These are phyloP conservation scores for Omphalotus olearius DNA, from an alignment of 1,284 basidiomycete genomes.

Conservation along the genomic window DNA sequence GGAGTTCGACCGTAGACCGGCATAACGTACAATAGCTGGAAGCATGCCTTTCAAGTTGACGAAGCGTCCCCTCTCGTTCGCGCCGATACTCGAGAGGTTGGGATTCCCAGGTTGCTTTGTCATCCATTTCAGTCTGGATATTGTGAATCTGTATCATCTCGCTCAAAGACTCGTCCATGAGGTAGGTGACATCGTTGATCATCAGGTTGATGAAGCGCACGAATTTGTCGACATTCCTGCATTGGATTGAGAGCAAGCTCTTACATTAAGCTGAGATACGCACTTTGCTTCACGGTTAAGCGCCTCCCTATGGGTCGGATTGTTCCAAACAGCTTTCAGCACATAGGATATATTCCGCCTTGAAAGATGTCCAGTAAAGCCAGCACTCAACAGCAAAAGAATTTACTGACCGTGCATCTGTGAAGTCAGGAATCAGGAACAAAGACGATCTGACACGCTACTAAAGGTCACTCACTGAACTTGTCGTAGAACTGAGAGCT, in stretches of 20 bases:
- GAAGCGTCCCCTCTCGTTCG: constrained; percentile 80
- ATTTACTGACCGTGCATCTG: constrained; percentile 53
- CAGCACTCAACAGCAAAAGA: constrained; percentile 5
- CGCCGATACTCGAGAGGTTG: constrained; percentile 71
- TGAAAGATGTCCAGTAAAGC: constrained; percentile 16
- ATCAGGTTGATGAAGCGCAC: constrained; percentile 96
- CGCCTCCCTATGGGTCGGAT: constrained; percentile 81
- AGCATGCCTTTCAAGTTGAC: constrained; percentile 78
- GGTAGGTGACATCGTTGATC: constrained; percentile 99
- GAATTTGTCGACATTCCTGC: constrained; percentile 84
- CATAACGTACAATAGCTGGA: constrained; percentile 86
- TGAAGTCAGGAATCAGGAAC: constrained; percentile 9
- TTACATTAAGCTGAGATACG: constrained; percentile 23
- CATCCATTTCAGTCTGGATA: constrained; percentile 83
- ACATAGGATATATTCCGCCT: constrained; percentile 85
- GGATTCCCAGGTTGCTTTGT: constrained; percentile 65
- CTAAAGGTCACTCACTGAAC: constrained; percentile 67
- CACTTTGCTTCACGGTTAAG: constrained; percentile 76
- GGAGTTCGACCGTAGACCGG: constrained; percentile 82
- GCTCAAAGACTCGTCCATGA: constrained; percentile 94
- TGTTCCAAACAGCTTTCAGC: constrained; percentile 86
- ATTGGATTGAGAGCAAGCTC: constrained; percentile 7
- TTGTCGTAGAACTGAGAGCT: constrained; percentile 99
- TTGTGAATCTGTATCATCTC: constrained; percentile 86
- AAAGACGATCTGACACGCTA: constrained; percentile 11